Conservation (phyloP, 441 rosid genomes). For the Eruca vesicaria region DNA sequence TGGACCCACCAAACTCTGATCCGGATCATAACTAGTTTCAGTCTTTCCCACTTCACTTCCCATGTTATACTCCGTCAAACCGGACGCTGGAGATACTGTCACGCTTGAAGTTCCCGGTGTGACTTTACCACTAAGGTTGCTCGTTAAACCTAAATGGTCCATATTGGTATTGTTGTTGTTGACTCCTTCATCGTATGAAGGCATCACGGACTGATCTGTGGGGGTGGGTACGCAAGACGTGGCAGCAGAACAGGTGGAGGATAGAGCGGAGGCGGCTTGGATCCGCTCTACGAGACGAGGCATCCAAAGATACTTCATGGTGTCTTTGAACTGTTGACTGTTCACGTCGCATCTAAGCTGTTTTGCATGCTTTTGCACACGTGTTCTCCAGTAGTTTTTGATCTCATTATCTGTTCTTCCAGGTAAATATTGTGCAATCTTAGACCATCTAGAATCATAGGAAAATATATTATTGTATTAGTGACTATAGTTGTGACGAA, state of each 20-base stretch:
- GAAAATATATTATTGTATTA: not conserved
- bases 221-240: conserved; percentile 25
- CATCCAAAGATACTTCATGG: conserved; percentile 89
- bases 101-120: conserved; percentile 63
- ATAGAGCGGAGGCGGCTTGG: conserved; percentile 49
- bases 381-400: conserved; percentile 97
- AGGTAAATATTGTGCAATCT: conserved; percentile 87
- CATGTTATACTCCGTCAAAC: conserved; percentile 42
- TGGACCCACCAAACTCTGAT: conserved; percentile 20
- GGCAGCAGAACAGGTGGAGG: conserved; percentile 21
- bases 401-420: conserved; percentile 96
- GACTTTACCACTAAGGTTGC: conserved; percentile 17
- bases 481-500: not conserved
- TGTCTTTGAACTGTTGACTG: conserved; percentile 92
- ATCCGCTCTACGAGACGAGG: conserved; percentile 87
- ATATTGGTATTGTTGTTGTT: conserved; percentile 20
- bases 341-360: conserved; percentile 95
- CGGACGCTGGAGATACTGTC: conserved; percentile 54
- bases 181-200: not conserved
- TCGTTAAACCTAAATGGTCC: conserved; percentile 30
- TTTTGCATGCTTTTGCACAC: conserved; percentile 95
- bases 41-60: not conserved
- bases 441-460: conserved; percentile 67
- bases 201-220: conserved; percentile 8
- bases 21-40: not conserved